phyloP scores from a whole-genome alignment of 495 filamentous ascomycete species.

The Neurospora cerealis region DNA sequence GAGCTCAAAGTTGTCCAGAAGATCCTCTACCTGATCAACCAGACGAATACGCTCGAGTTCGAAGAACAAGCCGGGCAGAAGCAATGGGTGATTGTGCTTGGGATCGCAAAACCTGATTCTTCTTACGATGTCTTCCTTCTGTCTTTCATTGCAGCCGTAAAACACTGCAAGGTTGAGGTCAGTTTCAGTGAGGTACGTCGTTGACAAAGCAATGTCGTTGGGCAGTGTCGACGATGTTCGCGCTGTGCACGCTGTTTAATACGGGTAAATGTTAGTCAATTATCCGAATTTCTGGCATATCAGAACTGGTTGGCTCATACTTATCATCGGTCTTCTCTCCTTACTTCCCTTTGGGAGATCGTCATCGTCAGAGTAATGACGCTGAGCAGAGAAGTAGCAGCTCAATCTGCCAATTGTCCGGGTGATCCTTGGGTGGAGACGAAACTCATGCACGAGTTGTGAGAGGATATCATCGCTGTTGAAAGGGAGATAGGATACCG shows the following conservation, averaged over 20 bases:
- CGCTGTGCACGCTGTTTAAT: not conserved
- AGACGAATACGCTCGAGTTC: not conserved
- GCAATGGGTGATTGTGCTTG: not conserved
- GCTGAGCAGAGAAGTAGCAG: conserved; percentile 1
- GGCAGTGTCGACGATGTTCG: not conserved
- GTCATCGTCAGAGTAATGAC: not conserved
- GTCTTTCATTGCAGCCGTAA: not conserved
- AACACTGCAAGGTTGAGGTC: not conserved
- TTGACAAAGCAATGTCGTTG: not conserved
- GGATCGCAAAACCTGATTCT: not conserved
- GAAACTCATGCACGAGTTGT: not conserved
- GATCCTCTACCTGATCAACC: not conserved
- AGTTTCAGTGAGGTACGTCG: not conserved
- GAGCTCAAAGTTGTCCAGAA: not conserved
- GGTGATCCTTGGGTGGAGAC: not conserved
- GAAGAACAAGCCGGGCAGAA: not conserved
- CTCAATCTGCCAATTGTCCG: not conserved
- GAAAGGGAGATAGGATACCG: not conserved
- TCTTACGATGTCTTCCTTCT: not conserved
- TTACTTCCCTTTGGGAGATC: not conserved
- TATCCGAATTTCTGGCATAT: accelerated
- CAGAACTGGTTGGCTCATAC: not conserved
- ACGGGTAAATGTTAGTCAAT: too few species aligned
- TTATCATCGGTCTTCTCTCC: not conserved
- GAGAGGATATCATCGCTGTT: not conserved